Percentiles rank a stretch among this genome's conserved stretches.
Evolutionary conservation across 306 rosid genomes (phyloP).

Genomic region (Ormosia semicastrata): DNA sequence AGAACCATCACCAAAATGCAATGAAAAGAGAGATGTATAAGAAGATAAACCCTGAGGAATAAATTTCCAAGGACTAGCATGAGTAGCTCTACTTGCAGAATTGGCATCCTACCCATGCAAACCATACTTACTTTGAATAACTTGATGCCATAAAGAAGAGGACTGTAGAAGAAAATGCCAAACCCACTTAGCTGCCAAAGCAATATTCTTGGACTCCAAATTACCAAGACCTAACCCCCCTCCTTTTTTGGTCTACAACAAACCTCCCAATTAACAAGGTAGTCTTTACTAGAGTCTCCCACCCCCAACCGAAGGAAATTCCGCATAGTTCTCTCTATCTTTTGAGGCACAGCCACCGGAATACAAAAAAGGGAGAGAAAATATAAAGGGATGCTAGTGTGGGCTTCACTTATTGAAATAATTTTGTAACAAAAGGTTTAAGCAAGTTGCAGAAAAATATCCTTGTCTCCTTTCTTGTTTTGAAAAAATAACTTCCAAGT

Average conservation of each 20-base stretch:
- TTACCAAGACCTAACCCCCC: background rate
- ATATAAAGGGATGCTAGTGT: background rate
- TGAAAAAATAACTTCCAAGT: background rate
- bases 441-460: constrained; percentile 20
- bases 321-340: background rate
- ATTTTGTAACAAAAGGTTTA: constrained; percentile 17
- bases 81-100: no score
- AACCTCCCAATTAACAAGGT: background rate
- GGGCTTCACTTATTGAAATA: constrained; percentile 1
- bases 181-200: background rate
- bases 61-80: no score
- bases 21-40: no score
- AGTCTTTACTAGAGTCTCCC: background rate
- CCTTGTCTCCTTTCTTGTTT: background rate
- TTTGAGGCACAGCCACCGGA: background rate
- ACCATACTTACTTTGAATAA: no score
- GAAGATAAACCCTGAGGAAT: no score
- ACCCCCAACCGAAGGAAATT: background rate
- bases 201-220: background rate
- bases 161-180: background rate
- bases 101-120: no score
- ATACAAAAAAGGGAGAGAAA: background rate
- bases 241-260: background rate
- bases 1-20: no score
- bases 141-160: background rate